These are phyloP conservation scores for Rhodotorula paludigena DNA, from an alignment of 768 basidiomycete genomes.

Conservation along the genomic window DNA sequence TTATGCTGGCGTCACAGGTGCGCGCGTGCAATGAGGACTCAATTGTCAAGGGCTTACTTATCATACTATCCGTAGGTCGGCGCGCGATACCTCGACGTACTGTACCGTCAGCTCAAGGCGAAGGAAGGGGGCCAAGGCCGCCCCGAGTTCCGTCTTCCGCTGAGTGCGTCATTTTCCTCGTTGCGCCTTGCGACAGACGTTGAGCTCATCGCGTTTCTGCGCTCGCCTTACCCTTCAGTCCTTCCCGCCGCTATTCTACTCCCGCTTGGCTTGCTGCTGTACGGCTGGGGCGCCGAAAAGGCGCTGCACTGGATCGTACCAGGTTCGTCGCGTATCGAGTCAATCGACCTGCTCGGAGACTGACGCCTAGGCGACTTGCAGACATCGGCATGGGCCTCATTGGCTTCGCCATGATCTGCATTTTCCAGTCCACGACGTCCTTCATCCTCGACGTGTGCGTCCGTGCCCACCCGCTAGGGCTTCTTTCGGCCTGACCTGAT, in stretches of 20 bases:
- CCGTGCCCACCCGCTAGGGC: background rate
- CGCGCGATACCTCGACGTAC: constrained; percentile 56
- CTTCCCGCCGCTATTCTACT: constrained; percentile 49
- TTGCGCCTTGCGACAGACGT: background rate
- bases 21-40: background rate
- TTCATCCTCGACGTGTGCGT: constrained; percentile 54
- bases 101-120: constrained; percentile 55
- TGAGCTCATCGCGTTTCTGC: constrained; percentile 8
- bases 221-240: constrained; percentile 16
- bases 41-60: constrained; percentile 6
- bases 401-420: constrained; percentile 44
- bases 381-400: constrained; percentile 33
- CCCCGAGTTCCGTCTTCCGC: constrained; percentile 53
- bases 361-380: background rate
- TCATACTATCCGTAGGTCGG: constrained; percentile 1
- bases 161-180: background rate
- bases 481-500: no score
- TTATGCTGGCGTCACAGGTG: constrained; percentile 52
- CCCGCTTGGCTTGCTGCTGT: constrained; percentile 63
- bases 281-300: constrained; percentile 64
- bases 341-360: background rate
- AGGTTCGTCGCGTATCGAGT: constrained; percentile 30
- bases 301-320: constrained; percentile 62
- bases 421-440: constrained; percentile 60
- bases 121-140: constrained; percentile 57